Evolutionary conservation across 1,284 basidiomycete species (phyloP).

Genomic region (Leccinum subrobustum): DNA sequence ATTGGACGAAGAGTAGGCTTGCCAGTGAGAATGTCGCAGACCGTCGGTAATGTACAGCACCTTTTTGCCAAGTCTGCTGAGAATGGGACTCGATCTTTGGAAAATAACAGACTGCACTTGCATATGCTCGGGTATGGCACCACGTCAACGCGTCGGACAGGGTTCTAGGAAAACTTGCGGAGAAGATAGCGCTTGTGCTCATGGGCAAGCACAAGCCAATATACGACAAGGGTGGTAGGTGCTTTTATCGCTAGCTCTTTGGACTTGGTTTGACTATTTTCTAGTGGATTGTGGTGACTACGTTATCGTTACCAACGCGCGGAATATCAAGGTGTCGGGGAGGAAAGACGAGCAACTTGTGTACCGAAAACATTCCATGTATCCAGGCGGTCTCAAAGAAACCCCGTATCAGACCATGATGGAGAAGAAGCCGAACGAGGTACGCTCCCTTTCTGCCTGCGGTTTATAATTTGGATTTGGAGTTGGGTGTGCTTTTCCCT

Average conservation of each 20-base stretch:
- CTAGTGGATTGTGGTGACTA: constrained; percentile 96
- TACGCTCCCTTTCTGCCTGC: constrained; percentile 40
- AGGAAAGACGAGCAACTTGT: constrained; percentile 86
- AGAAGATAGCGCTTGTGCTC: constrained; percentile 89
- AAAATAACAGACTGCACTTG: constrained; percentile 77
- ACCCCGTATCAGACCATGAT: constrained; percentile 82
- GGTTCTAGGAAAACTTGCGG: constrained; percentile 89
- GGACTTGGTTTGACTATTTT: background rate
- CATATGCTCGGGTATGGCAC: constrained; percentile 94
- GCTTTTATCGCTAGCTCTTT: background rate
- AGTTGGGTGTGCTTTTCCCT: background rate
- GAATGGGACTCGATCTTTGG: background rate
- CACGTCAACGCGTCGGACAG: constrained; percentile 90
- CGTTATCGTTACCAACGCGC: constrained; percentile 92
- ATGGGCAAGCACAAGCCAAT: constrained; percentile 99
- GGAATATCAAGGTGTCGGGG: constrained; percentile 85
- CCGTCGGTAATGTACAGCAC: no score
- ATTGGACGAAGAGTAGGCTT: no score
- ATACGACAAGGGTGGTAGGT: constrained; percentile 85
- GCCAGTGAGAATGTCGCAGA: no score
- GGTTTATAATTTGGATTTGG: background rate
- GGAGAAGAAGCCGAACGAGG: constrained; percentile 88
- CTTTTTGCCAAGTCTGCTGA: no score
- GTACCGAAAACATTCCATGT: constrained; percentile 92
- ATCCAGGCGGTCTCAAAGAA: constrained; percentile 91